phyloP scores from a whole-genome alignment of 1,284 basidiomycete genomes.

The Malassezia nana region DNA sequence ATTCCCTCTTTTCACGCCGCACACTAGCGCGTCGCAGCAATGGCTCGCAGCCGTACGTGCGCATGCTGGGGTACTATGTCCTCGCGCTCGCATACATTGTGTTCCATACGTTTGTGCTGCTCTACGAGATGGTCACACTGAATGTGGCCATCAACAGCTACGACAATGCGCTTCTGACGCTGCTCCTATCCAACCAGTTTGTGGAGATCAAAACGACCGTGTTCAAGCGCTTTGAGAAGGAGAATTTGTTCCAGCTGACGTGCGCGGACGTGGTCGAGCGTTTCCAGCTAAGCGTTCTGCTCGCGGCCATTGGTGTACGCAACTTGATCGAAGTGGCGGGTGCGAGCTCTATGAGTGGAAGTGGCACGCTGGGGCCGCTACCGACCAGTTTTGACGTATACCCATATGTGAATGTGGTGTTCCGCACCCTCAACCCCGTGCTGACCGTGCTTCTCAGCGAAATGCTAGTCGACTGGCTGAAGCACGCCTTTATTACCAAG shows the following conservation, averaged over 20 bases:
- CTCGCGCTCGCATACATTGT: slow-evolving; percentile 70
- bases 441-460: slow-evolving; percentile 82
- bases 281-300: slow-evolving; percentile 84
- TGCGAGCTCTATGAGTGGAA: slow-evolving; percentile 11
- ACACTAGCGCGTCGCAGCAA: slow-evolving; percentile 60
- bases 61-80: slow-evolving; percentile 73
- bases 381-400: slow-evolving; percentile 48
- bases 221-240: slow-evolving; percentile 99
- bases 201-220: slow-evolving; percentile 98
- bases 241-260: slow-evolving; percentile 97
- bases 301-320: slow-evolving; percentile 78
- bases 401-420: slow-evolving; percentile 53
- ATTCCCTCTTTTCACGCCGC: slow-evolving; percentile 86
- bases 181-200: slow-evolving; percentile 95
- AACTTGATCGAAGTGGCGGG: slow-evolving; percentile 92
- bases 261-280: slow-evolving; percentile 83
- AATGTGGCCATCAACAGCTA: slow-evolving; percentile 99
- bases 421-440: slow-evolving; percentile 87
- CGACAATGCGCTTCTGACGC: slow-evolving; percentile 85
- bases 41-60: slow-evolving; percentile 53
- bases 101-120: slow-evolving; percentile 80
- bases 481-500: slow-evolving; percentile 98
- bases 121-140: slow-evolving; percentile 87
- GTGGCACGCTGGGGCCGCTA: slow-evolving; percentile 57
- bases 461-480: slow-evolving; percentile 94